Percentiles rank a stretch among this genome's conserved stretches.
These are phyloP conservation scores for Astragalus membranaceus DNA, from an alignment of 306 rosid species.

Conservation along the genomic window DNA sequence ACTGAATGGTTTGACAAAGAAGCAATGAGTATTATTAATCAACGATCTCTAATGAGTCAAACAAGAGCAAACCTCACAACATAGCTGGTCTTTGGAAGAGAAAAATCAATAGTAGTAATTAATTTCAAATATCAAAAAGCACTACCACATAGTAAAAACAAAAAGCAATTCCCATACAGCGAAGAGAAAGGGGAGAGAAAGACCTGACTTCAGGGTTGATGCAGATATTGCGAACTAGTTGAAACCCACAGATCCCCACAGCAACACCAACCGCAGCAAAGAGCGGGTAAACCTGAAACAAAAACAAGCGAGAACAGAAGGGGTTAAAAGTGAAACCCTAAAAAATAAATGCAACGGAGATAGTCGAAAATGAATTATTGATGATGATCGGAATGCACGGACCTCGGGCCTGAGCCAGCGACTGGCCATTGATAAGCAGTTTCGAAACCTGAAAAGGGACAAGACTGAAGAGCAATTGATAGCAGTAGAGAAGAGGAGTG, in stretches of 20 bases:
- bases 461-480: neutral
- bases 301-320: neutral
- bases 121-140: neutral
- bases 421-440: slow-evolving; percentile 31
- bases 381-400: neutral
- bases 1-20: too few relatives aligned
- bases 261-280: slow-evolving; percentile 85
- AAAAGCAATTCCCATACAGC: neutral
- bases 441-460: neutral
- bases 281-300: slow-evolving; percentile 73
- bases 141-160: neutral
- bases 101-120: neutral
- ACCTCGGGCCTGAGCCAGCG: slow-evolving; percentile 64
- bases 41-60: neutral
- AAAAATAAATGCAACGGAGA: neutral
- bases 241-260: slow-evolving; percentile 77
- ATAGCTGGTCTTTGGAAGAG: neutral
- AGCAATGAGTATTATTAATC: too few relatives aligned
- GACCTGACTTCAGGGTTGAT: slow-evolving; percentile 99
- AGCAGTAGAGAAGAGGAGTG: neutral
- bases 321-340: neutral
- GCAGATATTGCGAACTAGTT: slow-evolving; percentile 60
- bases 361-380: neutral
- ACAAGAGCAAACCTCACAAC: neutral
- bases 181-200: neutral